Evolutionary conservation across 2,329 filamentous ascomycete species (phyloP).

Genomic region (Pseudopyricularia javanii): DNA sequence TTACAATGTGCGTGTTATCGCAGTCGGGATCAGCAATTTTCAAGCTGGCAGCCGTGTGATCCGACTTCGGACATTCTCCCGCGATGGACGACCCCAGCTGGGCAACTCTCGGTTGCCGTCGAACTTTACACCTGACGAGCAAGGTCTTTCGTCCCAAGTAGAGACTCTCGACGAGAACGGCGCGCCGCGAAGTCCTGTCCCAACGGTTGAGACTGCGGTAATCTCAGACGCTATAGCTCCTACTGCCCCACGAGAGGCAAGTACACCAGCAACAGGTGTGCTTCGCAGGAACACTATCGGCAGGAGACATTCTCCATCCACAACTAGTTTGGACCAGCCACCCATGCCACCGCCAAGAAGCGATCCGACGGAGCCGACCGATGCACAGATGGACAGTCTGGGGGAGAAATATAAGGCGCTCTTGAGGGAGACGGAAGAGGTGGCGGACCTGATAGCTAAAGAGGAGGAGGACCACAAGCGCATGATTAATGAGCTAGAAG

Average conservation of each 20-base stretch:
- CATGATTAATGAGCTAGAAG: conserved; percentile 55
- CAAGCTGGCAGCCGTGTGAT: conserved; percentile 80
- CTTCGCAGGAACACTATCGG: conserved; percentile 55
- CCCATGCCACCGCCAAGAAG: conserved; percentile 16
- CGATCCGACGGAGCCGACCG: conserved; percentile 38
- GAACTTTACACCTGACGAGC: conserved; percentile 37
- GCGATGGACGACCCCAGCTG: conserved; percentile 49
- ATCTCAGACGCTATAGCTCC: conserved; percentile 2
- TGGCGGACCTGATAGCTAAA: conserved; percentile 55
- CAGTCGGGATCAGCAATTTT: conserved; percentile 84
- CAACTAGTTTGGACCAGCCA: conserved; percentile 40
- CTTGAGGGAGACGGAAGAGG: conserved; percentile 72
- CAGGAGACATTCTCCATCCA: conserved; percentile 64
- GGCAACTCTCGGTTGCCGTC: conserved; percentile 43
- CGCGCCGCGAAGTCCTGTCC: conserved; percentile 34
- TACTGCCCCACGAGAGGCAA: background rate
- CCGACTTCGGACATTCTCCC: conserved; percentile 64
- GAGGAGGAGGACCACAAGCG: conserved; percentile 60
- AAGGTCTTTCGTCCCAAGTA: conserved; percentile 25
- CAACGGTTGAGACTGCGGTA: conserved; percentile 47
- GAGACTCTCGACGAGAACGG: conserved; percentile 38
- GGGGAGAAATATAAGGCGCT: conserved; percentile 72
- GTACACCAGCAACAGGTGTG: conserved; percentile 8
- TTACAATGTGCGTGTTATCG: conserved; percentile 88
- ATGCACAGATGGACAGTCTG: conserved; percentile 61